A percentile compares a stretch with the other conserved stretches of the same genome.
Evolutionary conservation across 441 rosid species (phyloP).

Genomic region (Erysimum cheiri): DNA sequence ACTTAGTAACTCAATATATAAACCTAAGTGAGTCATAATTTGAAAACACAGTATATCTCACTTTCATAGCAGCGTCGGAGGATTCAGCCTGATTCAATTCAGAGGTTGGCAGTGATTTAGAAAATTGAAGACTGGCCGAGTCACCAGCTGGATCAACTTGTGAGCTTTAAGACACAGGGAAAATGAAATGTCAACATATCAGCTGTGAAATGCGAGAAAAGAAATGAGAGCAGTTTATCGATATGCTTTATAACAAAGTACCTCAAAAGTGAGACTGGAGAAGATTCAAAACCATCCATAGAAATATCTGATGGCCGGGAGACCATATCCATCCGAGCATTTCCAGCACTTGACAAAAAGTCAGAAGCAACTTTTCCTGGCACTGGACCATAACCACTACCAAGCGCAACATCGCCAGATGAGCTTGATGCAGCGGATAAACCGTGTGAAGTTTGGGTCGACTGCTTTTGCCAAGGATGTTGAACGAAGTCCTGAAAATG

Average conservation of each 20-base stretch:
- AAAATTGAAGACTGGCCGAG: slow-evolving; percentile 51
- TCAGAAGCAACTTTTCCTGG: slow-evolving; percentile 62
- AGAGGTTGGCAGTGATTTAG: slow-evolving; percentile 56
- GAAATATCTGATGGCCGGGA: slow-evolving; percentile 68
- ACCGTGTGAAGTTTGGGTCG: slow-evolving; percentile 71
- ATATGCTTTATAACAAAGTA: slow-evolving; percentile 38
- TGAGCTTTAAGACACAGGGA: slow-evolving; percentile 59
- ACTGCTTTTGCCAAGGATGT: slow-evolving; percentile 97
- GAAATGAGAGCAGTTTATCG: not conserved
- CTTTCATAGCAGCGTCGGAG: slow-evolving; percentile 61
- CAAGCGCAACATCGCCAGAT: slow-evolving; percentile 58
- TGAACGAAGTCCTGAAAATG: slow-evolving; percentile 88
- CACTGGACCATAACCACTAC: slow-evolving; percentile 60
- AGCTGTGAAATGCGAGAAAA: slow-evolving; percentile 17
- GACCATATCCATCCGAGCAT: slow-evolving; percentile 58
- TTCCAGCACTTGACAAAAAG: slow-evolving; percentile 57
- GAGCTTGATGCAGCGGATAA: slow-evolving; percentile 63
- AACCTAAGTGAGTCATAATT: slow-evolving; percentile 29
- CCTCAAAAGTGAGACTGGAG: slow-evolving; percentile 68
- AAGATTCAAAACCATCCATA: slow-evolving; percentile 68
- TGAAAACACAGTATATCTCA: slow-evolving; percentile 41
- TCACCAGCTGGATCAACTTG: slow-evolving; percentile 60
- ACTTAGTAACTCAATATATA: slow-evolving; percentile 36
- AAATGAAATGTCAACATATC: slow-evolving; percentile 23
- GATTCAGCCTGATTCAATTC: slow-evolving; percentile 64